Conservation (phyloP, 2,329 filamentous ascomycete genomes). For the Cercospora sp. region DNA sequence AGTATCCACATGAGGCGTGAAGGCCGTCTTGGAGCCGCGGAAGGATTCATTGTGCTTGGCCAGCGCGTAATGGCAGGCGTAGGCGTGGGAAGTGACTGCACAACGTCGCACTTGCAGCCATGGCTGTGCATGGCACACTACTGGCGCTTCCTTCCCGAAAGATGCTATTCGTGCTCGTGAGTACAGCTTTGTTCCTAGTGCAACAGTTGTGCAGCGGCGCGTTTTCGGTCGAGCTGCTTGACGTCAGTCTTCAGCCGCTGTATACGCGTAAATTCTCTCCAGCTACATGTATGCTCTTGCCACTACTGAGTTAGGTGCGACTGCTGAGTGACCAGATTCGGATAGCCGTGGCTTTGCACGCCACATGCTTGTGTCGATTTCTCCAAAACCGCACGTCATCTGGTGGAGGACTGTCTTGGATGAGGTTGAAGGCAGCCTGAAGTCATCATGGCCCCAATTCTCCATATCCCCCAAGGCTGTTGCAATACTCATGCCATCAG, state of each 20-base stretch:
- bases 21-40: constrained; percentile 3
- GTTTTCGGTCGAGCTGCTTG: background rate
- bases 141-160: background rate
- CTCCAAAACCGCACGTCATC: background rate
- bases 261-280: background rate
- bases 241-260: background rate
- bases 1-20: constrained; percentile 3
- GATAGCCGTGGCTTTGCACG: background rate
- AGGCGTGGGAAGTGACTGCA: background rate
- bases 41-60: constrained; percentile 8
- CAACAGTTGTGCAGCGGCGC: background rate
- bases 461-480: background rate
- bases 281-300: background rate
- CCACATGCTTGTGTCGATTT: background rate
- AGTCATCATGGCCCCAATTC: background rate
- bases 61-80: constrained; percentile 6
- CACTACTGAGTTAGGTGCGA: background rate
- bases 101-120: background rate
- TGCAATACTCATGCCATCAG: background rate
- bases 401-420: background rate
- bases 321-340: background rate
- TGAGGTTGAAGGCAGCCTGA: background rate
- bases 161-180: background rate
- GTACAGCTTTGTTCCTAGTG: background rate
- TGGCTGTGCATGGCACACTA: background rate